phyloP scores from a whole-genome alignment of 345 rosid species.

The Draba incana region DNA sequence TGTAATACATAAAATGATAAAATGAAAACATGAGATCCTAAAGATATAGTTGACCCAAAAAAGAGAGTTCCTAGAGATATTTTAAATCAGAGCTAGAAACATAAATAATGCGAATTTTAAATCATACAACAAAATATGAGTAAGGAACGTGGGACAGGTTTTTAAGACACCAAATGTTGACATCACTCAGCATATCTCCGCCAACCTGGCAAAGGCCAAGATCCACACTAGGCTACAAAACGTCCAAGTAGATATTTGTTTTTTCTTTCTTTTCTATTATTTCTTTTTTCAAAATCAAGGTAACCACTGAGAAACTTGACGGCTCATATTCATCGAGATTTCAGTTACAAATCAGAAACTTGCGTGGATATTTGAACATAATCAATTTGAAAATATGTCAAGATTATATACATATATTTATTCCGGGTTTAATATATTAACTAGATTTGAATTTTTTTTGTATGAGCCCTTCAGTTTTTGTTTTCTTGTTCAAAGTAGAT shows the following conservation, averaged over 20 bases:
- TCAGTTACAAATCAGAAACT: conserved; percentile 8
- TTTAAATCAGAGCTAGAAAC: not conserved
- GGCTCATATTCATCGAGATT: conserved; percentile 16
- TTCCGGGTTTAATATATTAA: not conserved
- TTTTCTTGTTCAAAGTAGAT: not conserved
- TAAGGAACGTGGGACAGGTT: conserved; percentile 38
- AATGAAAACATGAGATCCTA: not conserved
- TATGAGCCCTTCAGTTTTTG: not conserved
- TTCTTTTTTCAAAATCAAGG: not conserved
- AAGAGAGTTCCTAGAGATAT: too few relatives aligned
- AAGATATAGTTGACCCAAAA: not conserved
- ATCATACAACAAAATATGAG: not conserved
- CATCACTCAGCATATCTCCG: conserved; percentile 35
- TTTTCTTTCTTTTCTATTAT: not conserved
- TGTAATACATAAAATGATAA: conserved; percentile 27
- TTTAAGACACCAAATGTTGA: conserved; percentile 30
- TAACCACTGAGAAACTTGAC: conserved; percentile 15
- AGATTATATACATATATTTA: not conserved
- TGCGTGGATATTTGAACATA: not conserved
- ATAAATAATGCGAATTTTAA: conserved; percentile 2
- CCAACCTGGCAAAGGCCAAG: conserved; percentile 42
- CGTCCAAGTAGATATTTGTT: conserved; percentile 32
- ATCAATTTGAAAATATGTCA: not conserved
- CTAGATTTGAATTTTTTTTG: not conserved
- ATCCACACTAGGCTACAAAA: conserved; percentile 39